Evolutionary conservation across 2,329 filamentous ascomycete genomes (phyloP).

Genomic region (Rhexocercosporidium sp.): DNA sequence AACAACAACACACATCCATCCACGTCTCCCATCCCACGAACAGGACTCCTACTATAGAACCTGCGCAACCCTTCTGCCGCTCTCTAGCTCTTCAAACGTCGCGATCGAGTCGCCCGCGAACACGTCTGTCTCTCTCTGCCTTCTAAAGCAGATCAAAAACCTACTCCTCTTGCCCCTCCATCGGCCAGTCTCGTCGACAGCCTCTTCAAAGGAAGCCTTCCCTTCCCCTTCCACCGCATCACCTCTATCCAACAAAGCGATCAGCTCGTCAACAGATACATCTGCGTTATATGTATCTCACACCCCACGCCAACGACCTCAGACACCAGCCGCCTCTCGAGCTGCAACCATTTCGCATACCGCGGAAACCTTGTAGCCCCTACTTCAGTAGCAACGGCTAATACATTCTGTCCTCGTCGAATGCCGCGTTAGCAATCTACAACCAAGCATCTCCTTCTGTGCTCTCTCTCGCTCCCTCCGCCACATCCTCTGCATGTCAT

Average conservation of each 20-base stretch:
- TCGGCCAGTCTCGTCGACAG: constrained; percentile 16
- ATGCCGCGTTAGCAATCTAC: constrained; percentile 51
- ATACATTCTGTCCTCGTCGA: constrained; percentile 47
- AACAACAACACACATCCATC: constrained; percentile 1
- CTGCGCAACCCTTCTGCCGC: constrained; percentile 3
- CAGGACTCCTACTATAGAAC: constrained; percentile 9
- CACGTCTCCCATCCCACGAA: not conserved
- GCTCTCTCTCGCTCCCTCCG: constrained; percentile 42
- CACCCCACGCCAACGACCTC: constrained; percentile 78
- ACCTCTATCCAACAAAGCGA: constrained; percentile 36
- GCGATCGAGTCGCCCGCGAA: constrained; percentile 12
- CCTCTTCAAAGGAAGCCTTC: constrained; percentile 27
- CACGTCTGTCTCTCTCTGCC: constrained; percentile 7
- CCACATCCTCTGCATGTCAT: constrained; percentile 44
- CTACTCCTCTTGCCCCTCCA: constrained; percentile 5
- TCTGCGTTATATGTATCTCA: constrained; percentile 48
- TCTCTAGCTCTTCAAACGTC: not conserved
- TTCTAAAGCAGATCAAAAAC: constrained; percentile 2
- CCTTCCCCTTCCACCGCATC: constrained; percentile 32
- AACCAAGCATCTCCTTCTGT: constrained; percentile 60
- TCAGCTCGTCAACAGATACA: constrained; percentile 42
- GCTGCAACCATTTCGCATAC: constrained; percentile 97
- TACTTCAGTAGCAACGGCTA: constrained; percentile 94
- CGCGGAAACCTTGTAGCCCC: constrained; percentile 90
- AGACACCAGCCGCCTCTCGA: constrained; percentile 91